phyloP scores from a whole-genome alignment of 768 basidiomycete species.

The Leccinum arenicola region DNA sequence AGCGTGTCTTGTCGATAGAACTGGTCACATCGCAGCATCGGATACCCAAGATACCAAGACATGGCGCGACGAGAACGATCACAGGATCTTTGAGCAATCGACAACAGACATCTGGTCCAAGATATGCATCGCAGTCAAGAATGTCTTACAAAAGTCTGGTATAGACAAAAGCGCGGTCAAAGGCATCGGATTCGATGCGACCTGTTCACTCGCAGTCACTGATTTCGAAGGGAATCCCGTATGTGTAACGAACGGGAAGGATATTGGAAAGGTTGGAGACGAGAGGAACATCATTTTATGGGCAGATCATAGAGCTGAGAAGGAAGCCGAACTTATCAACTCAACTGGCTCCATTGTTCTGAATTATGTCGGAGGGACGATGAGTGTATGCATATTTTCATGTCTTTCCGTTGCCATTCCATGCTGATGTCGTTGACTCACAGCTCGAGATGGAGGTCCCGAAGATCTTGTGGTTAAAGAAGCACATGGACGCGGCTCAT shows the following conservation, averaged over 20 bases:
- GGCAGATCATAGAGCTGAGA: constrained; percentile 95
- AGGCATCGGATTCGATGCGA: constrained; percentile 94
- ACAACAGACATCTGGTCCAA: constrained; percentile 82
- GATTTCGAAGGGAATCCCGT: constrained; percentile 73
- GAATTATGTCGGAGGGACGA: constrained; percentile 93
- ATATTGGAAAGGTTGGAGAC: constrained; percentile 54
- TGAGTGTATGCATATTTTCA: constrained; percentile 63
- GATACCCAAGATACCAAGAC: constrained; percentile 81
- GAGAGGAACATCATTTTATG: constrained; percentile 90
- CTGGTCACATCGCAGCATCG: constrained; percentile 74
- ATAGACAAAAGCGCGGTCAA: constrained; percentile 63
- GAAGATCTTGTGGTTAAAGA: constrained; percentile 95
- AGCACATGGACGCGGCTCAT: constrained; percentile 66
- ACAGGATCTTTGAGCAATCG: constrained; percentile 96
- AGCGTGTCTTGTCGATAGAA: constrained; percentile 70
- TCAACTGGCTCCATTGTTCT: constrained; percentile 78
- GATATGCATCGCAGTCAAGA: constrained; percentile 59
- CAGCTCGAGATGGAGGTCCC: constrained; percentile 99
- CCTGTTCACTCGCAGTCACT: constrained; percentile 90
- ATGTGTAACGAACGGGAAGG: constrained; percentile 64
- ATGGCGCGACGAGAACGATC: constrained; percentile 79
- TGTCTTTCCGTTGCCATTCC: neutral
- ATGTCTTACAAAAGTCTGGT: constrained; percentile 57
- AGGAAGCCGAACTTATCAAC: constrained; percentile 91
- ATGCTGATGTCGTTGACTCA: constrained; percentile 4